Evolutionary conservation across 2,329 filamentous ascomycete species (phyloP).

Genomic region (Graphiopsis chlorocephala): DNA sequence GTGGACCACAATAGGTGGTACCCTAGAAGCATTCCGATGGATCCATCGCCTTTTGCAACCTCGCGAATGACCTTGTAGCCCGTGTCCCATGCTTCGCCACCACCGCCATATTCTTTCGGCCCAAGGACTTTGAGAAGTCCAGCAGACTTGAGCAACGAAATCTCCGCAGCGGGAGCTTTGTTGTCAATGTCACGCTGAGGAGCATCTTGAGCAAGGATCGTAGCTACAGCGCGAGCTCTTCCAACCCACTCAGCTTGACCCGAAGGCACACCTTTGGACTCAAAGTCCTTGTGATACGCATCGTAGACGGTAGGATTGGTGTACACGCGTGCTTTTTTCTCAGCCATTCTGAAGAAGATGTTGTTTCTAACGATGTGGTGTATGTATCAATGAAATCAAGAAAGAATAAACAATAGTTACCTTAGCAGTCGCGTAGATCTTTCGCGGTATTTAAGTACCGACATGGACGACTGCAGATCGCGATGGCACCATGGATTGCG

Average conservation of each 20-base stretch:
- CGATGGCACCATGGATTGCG: conserved; percentile 1
- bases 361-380: not conserved
- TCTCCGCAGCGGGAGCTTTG: conserved; percentile 51
- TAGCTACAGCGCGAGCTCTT: conserved; percentile 49
- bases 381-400: not conserved
- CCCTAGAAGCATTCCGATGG: conserved; percentile 63
- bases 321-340: conserved; percentile 19
- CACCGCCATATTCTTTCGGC: conserved; percentile 51
- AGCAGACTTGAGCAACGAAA: conserved; percentile 52
- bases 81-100: conserved; percentile 53
- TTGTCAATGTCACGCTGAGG: conserved; percentile 50
- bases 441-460: not conserved
- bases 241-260: conserved; percentile 46
- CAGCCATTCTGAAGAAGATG: not conserved
- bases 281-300: conserved; percentile 25
- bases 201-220: conserved; percentile 51
- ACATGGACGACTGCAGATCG: not conserved
- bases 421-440: not conserved
- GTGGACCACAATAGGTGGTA: conserved; percentile 65
- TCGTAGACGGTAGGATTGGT: conserved; percentile 30
- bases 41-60: conserved; percentile 63
- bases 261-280: conserved; percentile 35
- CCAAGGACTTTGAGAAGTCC: conserved; percentile 53
- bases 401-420: not conserved
- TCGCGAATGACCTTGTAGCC: conserved; percentile 60